phyloP scores from a whole-genome alignment of 257 asterid species.

The Solanum bukasovii region DNA sequence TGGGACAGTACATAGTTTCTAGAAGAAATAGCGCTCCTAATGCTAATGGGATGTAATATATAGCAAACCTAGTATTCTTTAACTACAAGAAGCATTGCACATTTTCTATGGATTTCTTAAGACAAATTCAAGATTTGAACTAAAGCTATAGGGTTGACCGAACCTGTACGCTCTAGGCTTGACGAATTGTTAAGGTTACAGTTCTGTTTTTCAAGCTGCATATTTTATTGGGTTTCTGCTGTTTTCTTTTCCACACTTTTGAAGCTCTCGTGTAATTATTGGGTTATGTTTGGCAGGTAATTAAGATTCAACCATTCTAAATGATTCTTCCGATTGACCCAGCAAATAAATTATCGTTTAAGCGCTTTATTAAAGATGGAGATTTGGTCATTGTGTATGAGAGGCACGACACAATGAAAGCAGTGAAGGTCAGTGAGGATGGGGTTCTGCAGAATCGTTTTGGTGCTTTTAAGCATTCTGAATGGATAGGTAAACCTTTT shows the following conservation, averaged over 20 bases:
- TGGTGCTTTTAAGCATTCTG: conserved; percentile 78
- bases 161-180: neutral
- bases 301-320: neutral
- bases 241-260: neutral
- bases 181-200: neutral
- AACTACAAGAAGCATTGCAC: neutral
- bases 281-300: neutral
- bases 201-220: neutral
- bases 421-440: conserved; percentile 46
- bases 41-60: neutral
- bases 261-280: neutral
- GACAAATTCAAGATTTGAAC: neutral
- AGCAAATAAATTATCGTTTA: conserved; percentile 39
- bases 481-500: conserved; percentile 84
- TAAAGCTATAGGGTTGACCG: neutral
- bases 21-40: neutral
- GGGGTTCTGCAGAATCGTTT: conserved; percentile 78
- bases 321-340: conserved; percentile 44
- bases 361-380: conserved; percentile 48
- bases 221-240: neutral
- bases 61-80: neutral
- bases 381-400: conserved; percentile 83
- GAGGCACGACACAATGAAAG: conserved; percentile 73
- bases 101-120: neutral
- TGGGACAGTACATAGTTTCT: neutral